A percentile compares a stretch with the other conserved stretches of the same genome.
phyloP scores from a whole-genome alignment of 768 basidiomycete species.

The Tylopilus sp. region DNA sequence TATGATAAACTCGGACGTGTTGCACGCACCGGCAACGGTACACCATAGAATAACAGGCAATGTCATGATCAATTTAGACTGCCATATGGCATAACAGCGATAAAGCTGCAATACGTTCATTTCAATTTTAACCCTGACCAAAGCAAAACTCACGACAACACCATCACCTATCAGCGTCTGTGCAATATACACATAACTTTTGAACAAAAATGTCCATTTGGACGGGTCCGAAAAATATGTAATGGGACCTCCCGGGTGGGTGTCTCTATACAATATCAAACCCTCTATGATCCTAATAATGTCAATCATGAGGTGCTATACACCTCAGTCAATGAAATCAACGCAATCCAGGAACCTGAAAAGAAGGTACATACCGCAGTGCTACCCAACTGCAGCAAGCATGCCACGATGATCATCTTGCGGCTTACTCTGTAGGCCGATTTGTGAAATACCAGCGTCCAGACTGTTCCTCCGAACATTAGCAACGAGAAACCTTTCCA shows the following conservation, averaged over 20 bases:
- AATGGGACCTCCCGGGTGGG: not conserved
- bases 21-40: not conserved
- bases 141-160: not conserved
- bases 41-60: not conserved
- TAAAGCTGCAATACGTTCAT: not conserved
- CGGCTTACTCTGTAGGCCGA: not conserved
- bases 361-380: not conserved
- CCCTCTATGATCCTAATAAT: not conserved
- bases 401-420: not conserved
- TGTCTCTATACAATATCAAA: not conserved
- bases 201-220: constrained; percentile 1
- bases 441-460: not conserved
- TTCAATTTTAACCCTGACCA: not conserved
- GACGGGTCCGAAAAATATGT: not conserved
- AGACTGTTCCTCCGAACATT: not conserved
- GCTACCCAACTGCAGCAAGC: not conserved
- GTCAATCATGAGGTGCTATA: not conserved
- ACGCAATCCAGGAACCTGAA: not conserved
- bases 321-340: not conserved
- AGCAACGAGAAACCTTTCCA: not conserved
- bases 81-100: not conserved
- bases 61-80: not conserved
- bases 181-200: not conserved
- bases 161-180: not conserved
- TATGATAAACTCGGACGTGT: not conserved